Conservation (phyloP, 805 yeast genomes). For the Monosporozyma siamensis region DNA sequence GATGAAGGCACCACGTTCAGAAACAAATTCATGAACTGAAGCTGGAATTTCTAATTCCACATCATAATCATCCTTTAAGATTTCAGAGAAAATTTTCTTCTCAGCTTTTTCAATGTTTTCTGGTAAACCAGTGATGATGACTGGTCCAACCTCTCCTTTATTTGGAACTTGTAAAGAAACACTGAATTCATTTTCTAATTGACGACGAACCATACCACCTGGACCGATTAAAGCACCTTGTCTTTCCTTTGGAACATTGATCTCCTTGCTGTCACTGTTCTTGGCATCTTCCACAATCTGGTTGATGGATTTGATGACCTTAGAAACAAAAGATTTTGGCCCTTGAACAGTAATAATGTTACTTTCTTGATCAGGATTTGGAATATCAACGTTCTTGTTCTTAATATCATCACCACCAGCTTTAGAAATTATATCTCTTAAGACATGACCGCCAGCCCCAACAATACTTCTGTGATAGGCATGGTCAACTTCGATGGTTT, state of each 20-base stretch:
- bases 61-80: constrained; percentile 51
- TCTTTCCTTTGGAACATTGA: constrained; percentile 59
- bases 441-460: constrained; percentile 68
- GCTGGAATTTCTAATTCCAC: constrained; percentile 50
- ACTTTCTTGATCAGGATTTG: constrained; percentile 54
- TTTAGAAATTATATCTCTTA: constrained; percentile 60
- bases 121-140: constrained; percentile 56
- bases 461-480: constrained; percentile 66
- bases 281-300: constrained; percentile 57
- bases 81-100: constrained; percentile 43
- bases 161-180: constrained; percentile 63
- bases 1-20: constrained; percentile 58
- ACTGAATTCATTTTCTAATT: constrained; percentile 57
- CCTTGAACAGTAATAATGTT: constrained; percentile 59
- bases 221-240: constrained; percentile 76
- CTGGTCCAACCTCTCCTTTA: constrained; percentile 39
- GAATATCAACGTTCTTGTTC: constrained; percentile 41
- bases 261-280: constrained; percentile 42
- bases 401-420: constrained; percentile 61
- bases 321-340: constrained; percentile 60
- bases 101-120: constrained; percentile 57
- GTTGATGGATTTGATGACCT: constrained; percentile 53
- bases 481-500: constrained; percentile 56
- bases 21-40: constrained; percentile 46
- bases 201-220: constrained; percentile 64